Conservation (phyloP, 2,329 filamentous ascomycete species). For the Cercospora sesami region DNA sequence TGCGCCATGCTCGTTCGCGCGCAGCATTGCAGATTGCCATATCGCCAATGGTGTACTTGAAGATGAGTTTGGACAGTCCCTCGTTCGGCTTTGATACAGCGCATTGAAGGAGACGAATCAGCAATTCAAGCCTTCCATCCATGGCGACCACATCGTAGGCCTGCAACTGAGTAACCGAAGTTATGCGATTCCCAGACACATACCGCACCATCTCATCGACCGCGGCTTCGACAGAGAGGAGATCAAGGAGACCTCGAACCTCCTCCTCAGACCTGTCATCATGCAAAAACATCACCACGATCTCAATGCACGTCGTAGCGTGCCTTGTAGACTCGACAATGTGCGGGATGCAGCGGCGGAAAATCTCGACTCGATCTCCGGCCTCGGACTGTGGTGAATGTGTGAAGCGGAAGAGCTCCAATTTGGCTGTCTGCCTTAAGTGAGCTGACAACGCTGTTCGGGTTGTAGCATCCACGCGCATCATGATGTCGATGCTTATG, state of each 20-base stretch:
- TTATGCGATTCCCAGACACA: conserved; percentile 24
- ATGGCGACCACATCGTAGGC: conserved; percentile 12
- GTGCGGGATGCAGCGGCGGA: conserved; percentile 28
- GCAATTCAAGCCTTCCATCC: conserved; percentile 56
- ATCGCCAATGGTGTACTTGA: conserved; percentile 23
- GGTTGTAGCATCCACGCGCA: conserved; percentile 21
- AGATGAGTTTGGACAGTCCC: conserved; percentile 18
- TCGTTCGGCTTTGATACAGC: conserved; percentile 11
- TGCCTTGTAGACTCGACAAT: conserved; percentile 22
- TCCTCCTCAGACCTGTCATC: conserved; percentile 18
- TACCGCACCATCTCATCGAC: conserved; percentile 45
- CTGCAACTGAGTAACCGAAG: conserved; percentile 1
- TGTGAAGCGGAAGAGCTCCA: conserved; percentile 28
- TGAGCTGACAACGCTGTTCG: conserved; percentile 10
- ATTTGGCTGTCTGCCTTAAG: conserved; percentile 24
- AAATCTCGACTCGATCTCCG: conserved; percentile 29
- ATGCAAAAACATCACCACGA: conserved; percentile 28
- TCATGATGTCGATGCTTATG: conserved; percentile 33
- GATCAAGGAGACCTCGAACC: conserved; percentile 22
- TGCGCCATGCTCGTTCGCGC: conserved; percentile 24
- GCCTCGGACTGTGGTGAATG: conserved; percentile 6
- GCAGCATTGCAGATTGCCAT: conserved; percentile 27
- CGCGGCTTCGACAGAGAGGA: conserved; percentile 30
- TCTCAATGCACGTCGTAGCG: conserved; percentile 31
- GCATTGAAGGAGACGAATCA: conserved; percentile 47